A percentile compares a stretch with the other conserved stretches of the same genome.
Conservation (phyloP, 2,329 filamentous ascomycete species). For the Pyricularia pennisetigena region DNA sequence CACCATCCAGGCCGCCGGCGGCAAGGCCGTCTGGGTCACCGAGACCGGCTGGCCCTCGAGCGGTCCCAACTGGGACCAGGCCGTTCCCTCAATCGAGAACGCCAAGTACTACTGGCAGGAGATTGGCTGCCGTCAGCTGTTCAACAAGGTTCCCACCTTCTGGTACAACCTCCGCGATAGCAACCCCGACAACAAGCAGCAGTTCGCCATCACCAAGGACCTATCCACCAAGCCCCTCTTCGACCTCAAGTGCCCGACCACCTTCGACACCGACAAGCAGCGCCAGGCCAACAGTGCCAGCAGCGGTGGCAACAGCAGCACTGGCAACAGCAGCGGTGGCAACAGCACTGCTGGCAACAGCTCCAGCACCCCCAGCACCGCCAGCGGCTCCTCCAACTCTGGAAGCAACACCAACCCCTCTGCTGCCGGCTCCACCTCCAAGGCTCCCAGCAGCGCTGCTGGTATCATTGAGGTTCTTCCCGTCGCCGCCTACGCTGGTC, state of each 20-base stretch:
- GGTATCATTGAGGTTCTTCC: background rate
- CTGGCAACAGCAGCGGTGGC: conserved; percentile 8
- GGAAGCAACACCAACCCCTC: background rate
- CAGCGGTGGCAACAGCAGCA: conserved; percentile 4
- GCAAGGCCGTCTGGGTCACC: conserved; percentile 13
- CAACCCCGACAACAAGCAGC: conserved; percentile 47
- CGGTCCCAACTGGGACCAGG: conserved; percentile 43
- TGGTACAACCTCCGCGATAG: conserved; percentile 54
- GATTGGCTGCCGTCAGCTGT: conserved; percentile 49
- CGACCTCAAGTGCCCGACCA: conserved; percentile 42
- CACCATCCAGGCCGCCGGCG: conserved; percentile 29
- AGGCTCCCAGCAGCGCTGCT: conserved; percentile 6
- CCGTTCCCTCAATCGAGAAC: conserved; percentile 44
- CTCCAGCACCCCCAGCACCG: background rate
- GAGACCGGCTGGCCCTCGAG: conserved; percentile 44
- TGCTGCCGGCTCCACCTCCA: background rate
- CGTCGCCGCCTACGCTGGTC: conserved; percentile 1
- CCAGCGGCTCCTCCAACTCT: background rate
- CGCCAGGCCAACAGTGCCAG: conserved; percentile 9
- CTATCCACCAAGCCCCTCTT: conserved; percentile 40
- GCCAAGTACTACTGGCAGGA: conserved; percentile 54
- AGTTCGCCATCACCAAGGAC: conserved; percentile 46
- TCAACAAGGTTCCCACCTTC: conserved; percentile 45
- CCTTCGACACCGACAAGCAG: conserved; percentile 23
- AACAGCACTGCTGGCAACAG: conserved; percentile 11